These are phyloP conservation scores for Trametes punicea DNA, from an alignment of 768 basidiomycete species.

Conservation along the genomic window DNA sequence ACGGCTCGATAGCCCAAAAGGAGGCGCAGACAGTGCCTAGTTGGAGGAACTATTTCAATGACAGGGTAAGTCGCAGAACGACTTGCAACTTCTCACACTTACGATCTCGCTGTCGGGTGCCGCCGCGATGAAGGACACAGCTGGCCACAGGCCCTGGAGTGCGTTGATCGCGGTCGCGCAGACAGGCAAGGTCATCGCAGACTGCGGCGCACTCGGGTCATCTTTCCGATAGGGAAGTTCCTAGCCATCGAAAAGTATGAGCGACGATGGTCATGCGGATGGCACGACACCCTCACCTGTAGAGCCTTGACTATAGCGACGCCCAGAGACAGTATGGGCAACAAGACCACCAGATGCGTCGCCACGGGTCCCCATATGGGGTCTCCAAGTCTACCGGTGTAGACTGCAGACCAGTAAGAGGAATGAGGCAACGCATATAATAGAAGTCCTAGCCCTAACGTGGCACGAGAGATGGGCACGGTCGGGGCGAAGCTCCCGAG, in stretches of 20 bases:
- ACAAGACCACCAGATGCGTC: conserved; percentile 54
- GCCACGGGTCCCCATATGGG: conserved; percentile 55
- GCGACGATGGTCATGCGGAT: neutral
- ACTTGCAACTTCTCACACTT: neutral
- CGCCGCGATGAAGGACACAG: conserved; percentile 14
- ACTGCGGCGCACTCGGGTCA: conserved; percentile 17
- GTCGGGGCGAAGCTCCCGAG: conserved; percentile 35
- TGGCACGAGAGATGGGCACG: conserved; percentile 31
- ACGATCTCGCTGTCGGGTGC: conserved; percentile 14
- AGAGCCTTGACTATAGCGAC: conserved; percentile 43
- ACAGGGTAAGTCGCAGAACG: neutral
- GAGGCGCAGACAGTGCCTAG: conserved; percentile 16
- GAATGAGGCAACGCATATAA: conserved; percentile 51
- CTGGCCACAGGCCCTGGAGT: conserved; percentile 28
- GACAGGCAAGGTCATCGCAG: conserved; percentile 27
- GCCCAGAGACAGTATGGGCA: conserved; percentile 53
- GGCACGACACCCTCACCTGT: conserved; percentile 32
- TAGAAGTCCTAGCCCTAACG: conserved; percentile 38
- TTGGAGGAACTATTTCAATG: conserved; percentile 12
- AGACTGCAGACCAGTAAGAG: conserved; percentile 64
- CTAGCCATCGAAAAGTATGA: neutral
- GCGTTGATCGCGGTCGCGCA: conserved; percentile 27
- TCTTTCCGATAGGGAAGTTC: conserved; percentile 18
- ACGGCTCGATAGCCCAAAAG: conserved; percentile 18
- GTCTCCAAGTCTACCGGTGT: conserved; percentile 51